phyloP scores from a whole-genome alignment of 768 basidiomycete species.

The Phylloporus sp. region DNA sequence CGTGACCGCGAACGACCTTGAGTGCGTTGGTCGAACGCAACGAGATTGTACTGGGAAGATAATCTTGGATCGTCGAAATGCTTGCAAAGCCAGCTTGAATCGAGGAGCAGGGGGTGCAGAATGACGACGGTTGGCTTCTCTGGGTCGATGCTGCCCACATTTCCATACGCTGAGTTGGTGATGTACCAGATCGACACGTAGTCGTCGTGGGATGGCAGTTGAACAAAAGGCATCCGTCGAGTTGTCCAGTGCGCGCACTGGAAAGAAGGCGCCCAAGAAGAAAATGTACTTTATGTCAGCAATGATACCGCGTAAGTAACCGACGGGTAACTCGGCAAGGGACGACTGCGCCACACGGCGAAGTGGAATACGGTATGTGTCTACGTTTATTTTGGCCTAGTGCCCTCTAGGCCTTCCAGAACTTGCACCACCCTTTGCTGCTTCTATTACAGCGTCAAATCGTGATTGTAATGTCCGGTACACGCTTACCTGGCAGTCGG shows the following conservation, averaged over 20 bases:
- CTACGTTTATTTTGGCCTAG: no score
- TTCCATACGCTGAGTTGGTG: slow-evolving; percentile 55
- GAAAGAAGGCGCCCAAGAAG: no score
- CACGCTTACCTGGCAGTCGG: slow-evolving; percentile 53
- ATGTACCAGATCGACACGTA: slow-evolving; percentile 68
- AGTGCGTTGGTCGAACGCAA: slow-evolving; percentile 69
- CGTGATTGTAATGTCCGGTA: not conserved
- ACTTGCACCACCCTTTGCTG: slow-evolving; percentile 71
- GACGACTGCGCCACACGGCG: slow-evolving; percentile 17
- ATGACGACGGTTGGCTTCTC: slow-evolving; percentile 62
- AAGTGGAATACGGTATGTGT: no score
- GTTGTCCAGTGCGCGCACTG: no score
- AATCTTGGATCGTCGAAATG: slow-evolving; percentile 68
- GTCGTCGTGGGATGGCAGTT: slow-evolving; percentile 57
- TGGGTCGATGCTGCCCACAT: slow-evolving; percentile 63
- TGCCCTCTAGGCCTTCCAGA: slow-evolving; percentile 47
- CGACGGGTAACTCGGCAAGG: slow-evolving; percentile 16
- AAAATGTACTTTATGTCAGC: no score
- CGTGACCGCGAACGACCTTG: slow-evolving; percentile 53
- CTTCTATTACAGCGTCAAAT: slow-evolving; percentile 37
- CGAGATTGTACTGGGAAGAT: slow-evolving; percentile 54
- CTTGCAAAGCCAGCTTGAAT: slow-evolving; percentile 60
- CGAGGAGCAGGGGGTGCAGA: slow-evolving; percentile 63
- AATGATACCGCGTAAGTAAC: no score
- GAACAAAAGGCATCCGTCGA: slow-evolving; percentile 74